Conservation (phyloP, 129 eudicot species). For the Daucus carota region DNA sequence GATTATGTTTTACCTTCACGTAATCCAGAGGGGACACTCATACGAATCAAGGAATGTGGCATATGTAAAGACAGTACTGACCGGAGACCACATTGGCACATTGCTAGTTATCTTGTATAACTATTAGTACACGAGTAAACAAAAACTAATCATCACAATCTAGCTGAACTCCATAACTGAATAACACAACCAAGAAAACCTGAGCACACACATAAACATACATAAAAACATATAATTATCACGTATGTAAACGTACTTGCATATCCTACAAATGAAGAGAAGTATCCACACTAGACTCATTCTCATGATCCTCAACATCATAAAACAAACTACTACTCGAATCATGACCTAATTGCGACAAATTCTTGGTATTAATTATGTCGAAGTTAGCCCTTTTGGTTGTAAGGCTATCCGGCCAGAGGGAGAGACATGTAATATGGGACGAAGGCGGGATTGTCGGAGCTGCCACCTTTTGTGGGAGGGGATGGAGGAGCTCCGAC, state of each 20-base stretch:
- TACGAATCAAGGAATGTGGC: too few relatives aligned
- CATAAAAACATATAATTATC: neutral
- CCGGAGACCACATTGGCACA: too few relatives aligned
- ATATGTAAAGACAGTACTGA: too few relatives aligned
- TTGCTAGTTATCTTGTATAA: too few relatives aligned
- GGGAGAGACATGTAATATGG: constrained; percentile 33
- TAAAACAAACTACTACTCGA: constrained; percentile 1
- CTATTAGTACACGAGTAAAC: too few relatives aligned
- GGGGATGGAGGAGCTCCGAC: constrained; percentile 20
- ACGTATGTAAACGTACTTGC: too few relatives aligned
- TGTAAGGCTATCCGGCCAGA: constrained; percentile 33
- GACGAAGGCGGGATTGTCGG: constrained; percentile 14
- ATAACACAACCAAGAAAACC: neutral
- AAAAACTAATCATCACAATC: neutral
- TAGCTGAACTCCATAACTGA: neutral
- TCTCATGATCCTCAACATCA: constrained; percentile 20
- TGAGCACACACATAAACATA: neutral
- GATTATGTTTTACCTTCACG: too few relatives aligned
- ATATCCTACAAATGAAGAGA: constrained; percentile 53
- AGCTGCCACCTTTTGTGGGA: constrained; percentile 4
- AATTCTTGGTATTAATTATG: too few relatives aligned
- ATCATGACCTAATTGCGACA: constrained; percentile 15
- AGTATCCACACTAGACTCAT: constrained; percentile 56
- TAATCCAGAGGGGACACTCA: too few relatives aligned
- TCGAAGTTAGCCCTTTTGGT: too few relatives aligned